Percentiles rank a stretch among this genome's conserved stretches.
Conservation (phyloP, 179 eudicot genomes). For the Monotropa hypopitys region DNA sequence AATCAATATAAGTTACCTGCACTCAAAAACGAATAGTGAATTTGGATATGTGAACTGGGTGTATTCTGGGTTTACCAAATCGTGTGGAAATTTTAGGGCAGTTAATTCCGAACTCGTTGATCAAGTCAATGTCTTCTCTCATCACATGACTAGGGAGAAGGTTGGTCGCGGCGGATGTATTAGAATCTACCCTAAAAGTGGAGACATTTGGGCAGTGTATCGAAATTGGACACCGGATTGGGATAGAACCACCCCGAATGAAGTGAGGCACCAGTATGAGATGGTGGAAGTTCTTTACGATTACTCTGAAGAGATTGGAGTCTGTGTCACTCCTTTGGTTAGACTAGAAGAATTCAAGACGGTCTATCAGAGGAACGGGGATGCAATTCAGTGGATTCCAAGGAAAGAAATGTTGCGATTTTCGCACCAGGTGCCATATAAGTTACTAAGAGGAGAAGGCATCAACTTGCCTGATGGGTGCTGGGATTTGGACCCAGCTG, state of each 20-base stretch:
- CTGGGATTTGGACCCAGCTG: slow-evolving; percentile 93
- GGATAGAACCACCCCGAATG: slow-evolving; percentile 40
- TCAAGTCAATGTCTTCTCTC: slow-evolving; percentile 71
- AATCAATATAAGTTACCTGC: slow-evolving; percentile 54
- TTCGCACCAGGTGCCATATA: slow-evolving; percentile 81
- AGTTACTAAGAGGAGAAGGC: slow-evolving; percentile 40
- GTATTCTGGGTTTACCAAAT: slow-evolving; percentile 52
- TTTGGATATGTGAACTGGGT: slow-evolving; percentile 57
- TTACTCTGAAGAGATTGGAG: slow-evolving; percentile 56
- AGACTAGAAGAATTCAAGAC: slow-evolving; percentile 81
- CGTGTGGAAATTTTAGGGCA: slow-evolving; percentile 69
- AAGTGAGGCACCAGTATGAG: slow-evolving; percentile 55
- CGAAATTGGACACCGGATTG: slow-evolving; percentile 75
- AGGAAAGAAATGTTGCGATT: slow-evolving; percentile 65
- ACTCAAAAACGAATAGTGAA: slow-evolving; percentile 53
- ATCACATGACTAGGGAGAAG: slow-evolving; percentile 47
- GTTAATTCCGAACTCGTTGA: slow-evolving; percentile 30
- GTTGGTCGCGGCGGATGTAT: slow-evolving; percentile 62
- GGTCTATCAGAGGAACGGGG: slow-evolving; percentile 49
- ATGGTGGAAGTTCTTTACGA: slow-evolving; percentile 81
- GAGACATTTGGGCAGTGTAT: slow-evolving; percentile 78
- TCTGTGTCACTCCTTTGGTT: slow-evolving; percentile 50
- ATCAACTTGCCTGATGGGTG: slow-evolving; percentile 58
- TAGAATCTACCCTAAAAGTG: slow-evolving; percentile 66
- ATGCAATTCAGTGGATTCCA: slow-evolving; percentile 44